These are phyloP conservation scores for Diospyros lotus DNA, from an alignment of 148 eudicot genomes.

Conservation along the genomic window DNA sequence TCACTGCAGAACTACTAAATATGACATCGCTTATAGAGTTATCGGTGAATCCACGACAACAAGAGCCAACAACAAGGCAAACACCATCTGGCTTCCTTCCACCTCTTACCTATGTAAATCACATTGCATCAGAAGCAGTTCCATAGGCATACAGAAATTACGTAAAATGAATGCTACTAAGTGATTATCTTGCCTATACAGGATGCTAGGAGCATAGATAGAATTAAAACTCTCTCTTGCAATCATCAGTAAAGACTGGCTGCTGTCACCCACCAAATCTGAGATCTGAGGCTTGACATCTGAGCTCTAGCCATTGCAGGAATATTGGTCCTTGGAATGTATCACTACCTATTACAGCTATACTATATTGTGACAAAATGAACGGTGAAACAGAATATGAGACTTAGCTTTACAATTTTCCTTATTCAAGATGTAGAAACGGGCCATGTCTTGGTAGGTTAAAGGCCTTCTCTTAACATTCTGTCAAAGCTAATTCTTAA, in stretches of 20 bases:
- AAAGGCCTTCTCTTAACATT: neutral
- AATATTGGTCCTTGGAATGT: neutral
- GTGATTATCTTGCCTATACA: neutral
- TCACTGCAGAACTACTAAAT: constrained; percentile 60
- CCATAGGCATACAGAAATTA: neutral
- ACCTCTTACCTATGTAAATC: constrained; percentile 51
- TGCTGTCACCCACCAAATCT: neutral
- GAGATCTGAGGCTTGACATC: neutral
- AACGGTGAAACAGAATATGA: neutral
- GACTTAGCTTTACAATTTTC: neutral
- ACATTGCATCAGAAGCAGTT: constrained; percentile 7
- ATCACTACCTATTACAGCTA: neutral
- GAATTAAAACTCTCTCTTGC: neutral
- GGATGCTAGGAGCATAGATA: neutral
- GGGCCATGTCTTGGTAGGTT: neutral
- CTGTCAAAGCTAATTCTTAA: neutral
- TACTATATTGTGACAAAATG: neutral
- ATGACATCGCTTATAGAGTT: constrained; percentile 82
- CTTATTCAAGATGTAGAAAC: neutral
- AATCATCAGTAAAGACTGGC: neutral
- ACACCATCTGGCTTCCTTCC: constrained; percentile 95
- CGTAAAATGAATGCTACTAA: neutral
- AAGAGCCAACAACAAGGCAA: constrained; percentile 96
- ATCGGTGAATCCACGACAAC: constrained; percentile 70
- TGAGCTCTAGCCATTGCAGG: neutral